Conservation (phyloP, 2,329 filamentous ascomycete species). For the Calcarisporium arbuscula region DNA sequence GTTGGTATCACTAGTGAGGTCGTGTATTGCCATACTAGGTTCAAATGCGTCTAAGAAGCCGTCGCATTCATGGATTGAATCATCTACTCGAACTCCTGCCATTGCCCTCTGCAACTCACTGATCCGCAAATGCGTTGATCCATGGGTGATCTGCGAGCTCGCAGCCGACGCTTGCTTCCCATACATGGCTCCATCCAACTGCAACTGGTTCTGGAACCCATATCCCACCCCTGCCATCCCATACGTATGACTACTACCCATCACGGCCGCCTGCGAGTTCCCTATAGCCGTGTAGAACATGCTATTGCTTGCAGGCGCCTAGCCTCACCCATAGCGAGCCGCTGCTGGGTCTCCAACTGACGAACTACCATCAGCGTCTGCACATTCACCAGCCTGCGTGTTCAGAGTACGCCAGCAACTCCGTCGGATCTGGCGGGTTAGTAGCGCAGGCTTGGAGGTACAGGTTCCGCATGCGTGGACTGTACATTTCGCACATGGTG, state of each 20-base stretch:
- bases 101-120: too few relatives aligned
- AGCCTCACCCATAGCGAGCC: background rate
- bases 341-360: background rate
- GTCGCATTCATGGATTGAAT: too few relatives aligned
- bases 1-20: too few relatives aligned
- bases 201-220: background rate
- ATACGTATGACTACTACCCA: background rate
- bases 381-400: background rate
- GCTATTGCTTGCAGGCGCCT: background rate
- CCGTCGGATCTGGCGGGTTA: background rate
- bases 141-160: too few relatives aligned
- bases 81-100: too few relatives aligned
- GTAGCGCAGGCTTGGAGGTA: conserved; percentile 7
- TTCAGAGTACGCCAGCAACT: background rate
- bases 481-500: conserved; percentile 12
- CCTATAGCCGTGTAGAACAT: background rate
- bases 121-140: too few relatives aligned
- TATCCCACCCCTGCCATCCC: background rate
- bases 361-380: background rate
- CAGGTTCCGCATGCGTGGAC: conserved; percentile 10
- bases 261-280: background rate
- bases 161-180: background rate
- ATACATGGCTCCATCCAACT: background rate
- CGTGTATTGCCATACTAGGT: too few relatives aligned
- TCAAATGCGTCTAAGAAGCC: too few relatives aligned